These are phyloP conservation scores for Cucurbita pepo DNA, from an alignment of 306 rosid species.

Conservation along the genomic window DNA sequence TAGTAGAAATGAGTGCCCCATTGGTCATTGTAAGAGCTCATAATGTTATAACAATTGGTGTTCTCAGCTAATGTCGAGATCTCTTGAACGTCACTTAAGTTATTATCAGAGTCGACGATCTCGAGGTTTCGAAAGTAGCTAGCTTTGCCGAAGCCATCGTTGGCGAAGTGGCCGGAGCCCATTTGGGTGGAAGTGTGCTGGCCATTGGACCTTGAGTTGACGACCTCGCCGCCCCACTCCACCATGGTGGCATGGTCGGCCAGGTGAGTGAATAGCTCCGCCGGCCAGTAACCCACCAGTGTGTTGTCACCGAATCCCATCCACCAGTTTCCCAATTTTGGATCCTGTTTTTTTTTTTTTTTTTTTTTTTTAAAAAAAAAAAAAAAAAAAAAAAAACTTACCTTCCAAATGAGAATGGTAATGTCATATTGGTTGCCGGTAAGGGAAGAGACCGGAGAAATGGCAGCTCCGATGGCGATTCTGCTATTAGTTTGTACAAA, in stretches of 20 bases:
- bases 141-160: constrained; percentile 77
- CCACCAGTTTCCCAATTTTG: constrained; percentile 92
- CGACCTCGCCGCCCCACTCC: constrained; percentile 98
- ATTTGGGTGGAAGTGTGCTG: constrained; percentile 80
- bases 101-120: constrained; percentile 75
- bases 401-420: constrained; percentile 90
- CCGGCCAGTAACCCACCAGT: constrained; percentile 89
- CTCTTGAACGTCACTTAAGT: constrained; percentile 37
- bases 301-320: constrained; percentile 69
- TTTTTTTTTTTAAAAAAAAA: too few species aligned
- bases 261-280: constrained; percentile 73
- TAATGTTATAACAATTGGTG: constrained; percentile 60
- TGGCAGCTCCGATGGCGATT: constrained; percentile 92
- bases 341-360: constrained; percentile 31
- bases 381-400: background rate
- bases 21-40: constrained; percentile 40
- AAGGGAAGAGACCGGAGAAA: constrained; percentile 65
- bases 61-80: constrained; percentile 64
- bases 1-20: constrained; percentile 93
- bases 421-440: constrained; percentile 53
- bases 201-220: constrained; percentile 47
- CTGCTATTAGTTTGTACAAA: constrained; percentile 70
- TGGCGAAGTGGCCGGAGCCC: constrained; percentile 78
- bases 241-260: constrained; percentile 80
- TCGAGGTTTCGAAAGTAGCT: constrained; percentile 84